Conservation (phyloP, 495 filamentous ascomycete genomes). For the Margaritispora aquatica region DNA sequence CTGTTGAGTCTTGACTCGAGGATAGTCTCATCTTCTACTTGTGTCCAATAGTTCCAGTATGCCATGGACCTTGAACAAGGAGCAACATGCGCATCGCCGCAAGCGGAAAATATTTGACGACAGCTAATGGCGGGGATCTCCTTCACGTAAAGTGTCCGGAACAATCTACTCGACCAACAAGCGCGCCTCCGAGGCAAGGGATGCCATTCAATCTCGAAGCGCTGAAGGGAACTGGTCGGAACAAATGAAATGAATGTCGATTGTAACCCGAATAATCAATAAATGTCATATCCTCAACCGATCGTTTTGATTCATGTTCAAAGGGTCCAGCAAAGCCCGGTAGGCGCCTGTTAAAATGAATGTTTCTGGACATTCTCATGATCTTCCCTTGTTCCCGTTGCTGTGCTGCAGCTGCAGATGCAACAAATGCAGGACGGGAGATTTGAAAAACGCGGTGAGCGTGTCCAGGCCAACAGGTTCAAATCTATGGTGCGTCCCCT, state of each 20-base stretch:
- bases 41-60: not conserved
- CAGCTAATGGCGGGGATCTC: conserved; percentile 8
- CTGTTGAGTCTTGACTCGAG: not conserved
- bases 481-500: too few species aligned
- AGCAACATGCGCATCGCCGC: not conserved
- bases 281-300: too few species aligned
- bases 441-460: conserved; percentile 14
- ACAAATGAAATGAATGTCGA: not conserved
- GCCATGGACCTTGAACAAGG: not conserved
- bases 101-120: not conserved
- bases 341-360: not conserved
- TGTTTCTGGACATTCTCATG: not conserved
- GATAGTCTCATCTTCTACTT: not conserved
- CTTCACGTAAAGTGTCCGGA: not conserved
- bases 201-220: not conserved
- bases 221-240: not conserved
- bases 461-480: conserved; percentile 12
- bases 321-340: not conserved
- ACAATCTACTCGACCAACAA: not conserved
- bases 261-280: not conserved
- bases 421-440: not conserved
- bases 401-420: not conserved
- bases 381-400: not conserved
- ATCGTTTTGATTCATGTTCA: not conserved
- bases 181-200: not conserved